Conservation (phyloP, 1,284 basidiomycete genomes). For the Ustilago tritici region DNA sequence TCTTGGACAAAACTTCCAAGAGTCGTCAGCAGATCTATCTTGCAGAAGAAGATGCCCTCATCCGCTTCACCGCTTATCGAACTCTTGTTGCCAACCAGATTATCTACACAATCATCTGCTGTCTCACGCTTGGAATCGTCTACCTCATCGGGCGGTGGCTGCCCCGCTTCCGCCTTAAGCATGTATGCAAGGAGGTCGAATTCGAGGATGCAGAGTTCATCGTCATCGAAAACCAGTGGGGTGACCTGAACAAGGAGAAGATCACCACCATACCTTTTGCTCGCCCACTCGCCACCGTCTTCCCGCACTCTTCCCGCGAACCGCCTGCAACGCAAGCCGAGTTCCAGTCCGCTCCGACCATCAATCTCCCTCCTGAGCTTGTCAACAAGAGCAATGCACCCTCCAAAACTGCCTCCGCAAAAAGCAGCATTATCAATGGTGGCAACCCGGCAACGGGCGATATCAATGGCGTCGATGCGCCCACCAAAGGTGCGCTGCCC, state of each 20-base stretch:
- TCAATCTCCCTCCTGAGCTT: slow-evolving; percentile 39
- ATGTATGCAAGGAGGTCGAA: slow-evolving; percentile 84
- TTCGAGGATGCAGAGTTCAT: slow-evolving; percentile 82
- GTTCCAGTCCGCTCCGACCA: slow-evolving; percentile 46
- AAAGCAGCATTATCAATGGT: slow-evolving; percentile 54
- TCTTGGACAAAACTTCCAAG: slow-evolving; percentile 62
- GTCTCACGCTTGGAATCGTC: slow-evolving; percentile 81
- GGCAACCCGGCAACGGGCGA: slow-evolving; percentile 13
- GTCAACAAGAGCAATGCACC: slow-evolving; percentile 39
- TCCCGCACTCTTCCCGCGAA: slow-evolving; percentile 64
- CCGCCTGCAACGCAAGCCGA: slow-evolving; percentile 66
- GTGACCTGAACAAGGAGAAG: slow-evolving; percentile 62
- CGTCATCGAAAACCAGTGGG: slow-evolving; percentile 79
- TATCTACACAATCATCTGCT: slow-evolving; percentile 80
- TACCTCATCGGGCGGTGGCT: slow-evolving; percentile 92
- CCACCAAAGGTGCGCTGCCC: slow-evolving; percentile 19
- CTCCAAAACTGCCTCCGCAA: slow-evolving; percentile 45
- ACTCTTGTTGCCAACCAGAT: slow-evolving; percentile 76
- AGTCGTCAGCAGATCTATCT: slow-evolving; percentile 85
- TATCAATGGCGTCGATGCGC: slow-evolving; percentile 17
- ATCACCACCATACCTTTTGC: slow-evolving; percentile 63
- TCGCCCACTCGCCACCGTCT: slow-evolving; percentile 64
- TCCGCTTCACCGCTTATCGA: slow-evolving; percentile 91
- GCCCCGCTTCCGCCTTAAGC: slow-evolving; percentile 87
- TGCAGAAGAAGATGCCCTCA: slow-evolving; percentile 88